Conservation (phyloP, 495 filamentous ascomycete species). For the Viridothelium virens region DNA sequence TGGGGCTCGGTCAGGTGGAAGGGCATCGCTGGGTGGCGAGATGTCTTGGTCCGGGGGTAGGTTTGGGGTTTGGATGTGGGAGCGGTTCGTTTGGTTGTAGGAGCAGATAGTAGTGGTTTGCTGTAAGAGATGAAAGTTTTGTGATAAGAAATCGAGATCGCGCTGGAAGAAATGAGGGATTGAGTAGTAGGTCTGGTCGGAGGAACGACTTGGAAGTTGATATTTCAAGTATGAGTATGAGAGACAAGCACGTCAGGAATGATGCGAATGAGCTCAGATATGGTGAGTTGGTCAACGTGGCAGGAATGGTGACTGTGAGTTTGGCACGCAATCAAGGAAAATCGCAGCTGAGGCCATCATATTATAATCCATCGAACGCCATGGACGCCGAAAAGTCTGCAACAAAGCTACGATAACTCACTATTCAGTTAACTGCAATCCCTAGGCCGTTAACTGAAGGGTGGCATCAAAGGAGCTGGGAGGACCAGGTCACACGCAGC, state of each 20-base stretch:
- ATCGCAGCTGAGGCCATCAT: slow-evolving; percentile 2
- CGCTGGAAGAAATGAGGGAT: too few relatives aligned
- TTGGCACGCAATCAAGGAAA: neutral
- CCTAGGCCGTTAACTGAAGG: slow-evolving; percentile 15
- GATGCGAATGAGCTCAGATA: too few relatives aligned
- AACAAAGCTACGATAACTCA: slow-evolving; percentile 1
- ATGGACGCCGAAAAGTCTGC: slow-evolving; percentile 9
- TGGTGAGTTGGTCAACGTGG: neutral
- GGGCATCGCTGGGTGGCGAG: slow-evolving; percentile 26
- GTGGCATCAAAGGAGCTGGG: slow-evolving; percentile 18
- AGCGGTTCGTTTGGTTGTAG: slow-evolving; percentile 15
- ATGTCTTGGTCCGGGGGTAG: slow-evolving; percentile 23
- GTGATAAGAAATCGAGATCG: too few relatives aligned
- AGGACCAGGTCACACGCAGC: slow-evolving; percentile 13
- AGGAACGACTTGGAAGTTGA: neutral
- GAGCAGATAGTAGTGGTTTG: neutral
- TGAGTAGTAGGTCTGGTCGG: too few relatives aligned
- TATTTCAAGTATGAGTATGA: neutral
- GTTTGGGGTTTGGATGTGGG: slow-evolving; percentile 15
- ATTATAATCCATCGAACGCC: slow-evolving; percentile 15
- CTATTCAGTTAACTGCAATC: slow-evolving; percentile 22
- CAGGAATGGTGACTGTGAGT: neutral
- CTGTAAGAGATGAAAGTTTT: neutral
- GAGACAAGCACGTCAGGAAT: neutral
- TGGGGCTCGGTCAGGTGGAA: slow-evolving; percentile 75